These are phyloP conservation scores for Erodium chrysanthum DNA, from an alignment of 441 rosid genomes.

Conservation along the genomic window DNA sequence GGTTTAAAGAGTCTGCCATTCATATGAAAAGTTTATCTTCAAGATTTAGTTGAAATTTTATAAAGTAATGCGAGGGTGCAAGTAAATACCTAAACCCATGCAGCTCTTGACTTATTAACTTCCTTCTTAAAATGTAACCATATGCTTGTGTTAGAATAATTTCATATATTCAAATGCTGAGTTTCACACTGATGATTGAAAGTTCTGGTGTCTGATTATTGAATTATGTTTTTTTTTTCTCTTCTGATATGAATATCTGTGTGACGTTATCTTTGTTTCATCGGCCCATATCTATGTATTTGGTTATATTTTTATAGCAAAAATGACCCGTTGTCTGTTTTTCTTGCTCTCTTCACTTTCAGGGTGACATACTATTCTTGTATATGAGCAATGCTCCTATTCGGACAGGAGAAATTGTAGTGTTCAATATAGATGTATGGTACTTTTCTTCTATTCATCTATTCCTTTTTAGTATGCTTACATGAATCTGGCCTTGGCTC, in stretches of 20 bases:
- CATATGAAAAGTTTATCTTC: neutral
- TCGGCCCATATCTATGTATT: neutral
- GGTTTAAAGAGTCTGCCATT: neutral
- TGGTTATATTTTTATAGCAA: neutral
- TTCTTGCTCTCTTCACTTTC: constrained; percentile 19
- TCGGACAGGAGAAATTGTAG: constrained; percentile 77
- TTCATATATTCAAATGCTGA: neutral
- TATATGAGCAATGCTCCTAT: constrained; percentile 65
- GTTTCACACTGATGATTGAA: neutral
- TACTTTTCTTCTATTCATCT: neutral
- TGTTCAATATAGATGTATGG: constrained; percentile 57
- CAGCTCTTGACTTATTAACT: neutral
- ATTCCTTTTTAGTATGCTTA: neutral
- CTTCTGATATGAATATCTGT: neutral
- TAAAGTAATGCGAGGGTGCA: neutral
- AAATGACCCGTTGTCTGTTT: neutral
- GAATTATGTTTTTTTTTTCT: neutral
- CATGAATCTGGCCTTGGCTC: neutral
- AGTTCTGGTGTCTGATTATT: neutral
- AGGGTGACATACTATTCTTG: constrained; percentile 84
- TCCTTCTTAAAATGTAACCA: neutral
- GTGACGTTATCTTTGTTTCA: neutral
- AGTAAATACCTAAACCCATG: neutral
- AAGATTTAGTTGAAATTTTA: neutral
- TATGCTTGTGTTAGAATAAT: neutral